These are phyloP conservation scores for Nicotiana obtusifolia DNA, from an alignment of 257 asterid species.

Conservation along the genomic window DNA sequence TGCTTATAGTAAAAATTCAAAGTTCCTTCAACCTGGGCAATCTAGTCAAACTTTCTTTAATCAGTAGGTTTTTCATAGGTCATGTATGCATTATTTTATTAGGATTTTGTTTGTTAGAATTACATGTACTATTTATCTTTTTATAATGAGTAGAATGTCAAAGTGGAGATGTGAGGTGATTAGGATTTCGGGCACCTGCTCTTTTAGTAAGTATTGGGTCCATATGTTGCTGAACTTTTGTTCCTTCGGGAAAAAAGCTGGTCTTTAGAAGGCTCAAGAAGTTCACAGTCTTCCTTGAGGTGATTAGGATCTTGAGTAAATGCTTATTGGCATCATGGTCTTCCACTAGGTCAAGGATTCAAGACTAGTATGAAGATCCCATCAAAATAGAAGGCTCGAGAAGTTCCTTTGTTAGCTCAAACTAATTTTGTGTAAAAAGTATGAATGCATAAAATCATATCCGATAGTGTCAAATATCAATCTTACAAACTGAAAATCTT, in stretches of 20 bases:
- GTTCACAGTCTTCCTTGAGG: neutral
- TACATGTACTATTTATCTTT: neutral
- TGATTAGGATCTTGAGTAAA: too few relatives aligned
- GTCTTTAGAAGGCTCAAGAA: neutral
- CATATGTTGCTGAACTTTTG: neutral
- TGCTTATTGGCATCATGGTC: too few relatives aligned
- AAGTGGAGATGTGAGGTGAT: neutral
- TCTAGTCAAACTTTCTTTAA: neutral
- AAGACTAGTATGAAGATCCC: too few relatives aligned
- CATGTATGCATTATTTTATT: neutral
- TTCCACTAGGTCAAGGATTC: too few relatives aligned
- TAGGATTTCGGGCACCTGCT: neutral
- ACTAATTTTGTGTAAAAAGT: neutral
- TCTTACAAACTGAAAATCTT: slow-evolving; percentile 22
- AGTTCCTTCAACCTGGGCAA: neutral
- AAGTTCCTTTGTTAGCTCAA: neutral
- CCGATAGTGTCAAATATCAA: neutral
- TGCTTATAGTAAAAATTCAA: neutral
- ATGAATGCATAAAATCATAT: neutral
- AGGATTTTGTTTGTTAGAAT: neutral
- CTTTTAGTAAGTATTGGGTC: neutral
- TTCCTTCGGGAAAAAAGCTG: neutral
- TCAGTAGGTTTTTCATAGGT: neutral
- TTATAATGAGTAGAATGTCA: neutral
- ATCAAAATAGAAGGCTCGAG: neutral